These are phyloP conservation scores for Hortiboletus campestris DNA, from an alignment of 768 basidiomycete genomes.

Conservation along the genomic window DNA sequence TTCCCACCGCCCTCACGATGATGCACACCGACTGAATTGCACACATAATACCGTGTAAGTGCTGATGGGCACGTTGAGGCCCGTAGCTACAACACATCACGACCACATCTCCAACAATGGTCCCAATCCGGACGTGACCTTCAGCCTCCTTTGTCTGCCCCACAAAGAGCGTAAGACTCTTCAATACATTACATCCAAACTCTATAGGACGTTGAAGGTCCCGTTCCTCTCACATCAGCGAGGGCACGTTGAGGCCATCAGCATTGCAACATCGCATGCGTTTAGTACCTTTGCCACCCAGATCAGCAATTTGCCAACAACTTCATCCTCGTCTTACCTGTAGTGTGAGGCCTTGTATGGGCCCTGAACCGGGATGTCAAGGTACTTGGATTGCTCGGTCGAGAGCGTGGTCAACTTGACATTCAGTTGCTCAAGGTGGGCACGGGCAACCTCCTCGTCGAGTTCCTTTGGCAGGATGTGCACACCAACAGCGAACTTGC, in stretches of 20 bases:
- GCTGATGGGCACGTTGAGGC: conserved; percentile 38
- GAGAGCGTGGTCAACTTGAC: conserved; percentile 87
- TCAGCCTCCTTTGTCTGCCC: conserved; percentile 19
- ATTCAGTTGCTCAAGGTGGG: conserved; percentile 87
- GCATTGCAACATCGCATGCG: conserved; percentile 13
- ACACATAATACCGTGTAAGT: background rate
- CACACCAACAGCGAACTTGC: conserved; percentile 93
- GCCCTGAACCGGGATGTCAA: conserved; percentile 84
- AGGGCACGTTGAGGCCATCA: conserved; percentile 82
- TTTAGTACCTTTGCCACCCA: conserved; percentile 29
- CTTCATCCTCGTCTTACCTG: conserved; percentile 38
- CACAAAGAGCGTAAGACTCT: conserved; percentile 48
- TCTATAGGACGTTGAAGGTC: conserved; percentile 66
- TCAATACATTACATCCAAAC: conserved; percentile 48
- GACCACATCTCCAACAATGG: conserved; percentile 8
- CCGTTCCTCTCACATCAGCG: conserved; percentile 52
- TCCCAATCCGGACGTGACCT: conserved; percentile 16
- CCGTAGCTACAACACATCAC: conserved; percentile 17
- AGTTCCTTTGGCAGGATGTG: conserved; percentile 99
- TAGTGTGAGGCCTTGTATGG: conserved; percentile 76
- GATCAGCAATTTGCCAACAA: background rate
- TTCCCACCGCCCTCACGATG: background rate
- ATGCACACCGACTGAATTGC: background rate
- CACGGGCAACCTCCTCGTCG: conserved; percentile 98
- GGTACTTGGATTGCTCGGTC: conserved; percentile 78